Evolutionary conservation across 768 basidiomycete species (phyloP).

Genomic region (Lactarius evosmus): DNA sequence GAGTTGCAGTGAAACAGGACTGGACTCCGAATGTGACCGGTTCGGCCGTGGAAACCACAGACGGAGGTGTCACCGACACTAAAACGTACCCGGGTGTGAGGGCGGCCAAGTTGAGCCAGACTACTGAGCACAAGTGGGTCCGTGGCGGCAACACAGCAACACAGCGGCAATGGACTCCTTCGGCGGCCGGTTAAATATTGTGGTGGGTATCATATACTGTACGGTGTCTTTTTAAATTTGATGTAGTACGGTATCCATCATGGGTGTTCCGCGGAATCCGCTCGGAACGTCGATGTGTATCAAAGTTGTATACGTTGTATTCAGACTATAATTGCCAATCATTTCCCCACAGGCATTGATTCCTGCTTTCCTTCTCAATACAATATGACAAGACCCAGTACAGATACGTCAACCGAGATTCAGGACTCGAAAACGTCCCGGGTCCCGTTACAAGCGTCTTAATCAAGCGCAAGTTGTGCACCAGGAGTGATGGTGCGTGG

Average conservation of each 20-base stretch:
- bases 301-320: too few species aligned
- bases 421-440: not conserved
- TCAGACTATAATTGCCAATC: too few species aligned
- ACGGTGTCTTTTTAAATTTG: too few species aligned
- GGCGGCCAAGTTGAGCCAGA: not conserved
- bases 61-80: not conserved
- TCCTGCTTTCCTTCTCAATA: not conserved
- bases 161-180: too few species aligned
- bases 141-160: too few species aligned
- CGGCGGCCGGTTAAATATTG: too few species aligned
- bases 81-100: too few species aligned
- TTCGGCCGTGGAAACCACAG: not conserved
- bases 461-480: constrained; percentile 17
- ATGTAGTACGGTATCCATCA: too few species aligned
- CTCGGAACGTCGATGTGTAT: too few species aligned
- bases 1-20: not conserved
- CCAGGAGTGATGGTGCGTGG: constrained; percentile 18
- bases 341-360: not conserved
- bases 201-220: too few species aligned
- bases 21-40: not conserved
- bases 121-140: not conserved
- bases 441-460: not conserved
- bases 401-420: not conserved
- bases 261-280: too few species aligned
- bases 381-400: not conserved